These are phyloP conservation scores for Aureobasidium sp. DNA, from an alignment of 2,329 filamentous ascomycete genomes.

Conservation along the genomic window DNA sequence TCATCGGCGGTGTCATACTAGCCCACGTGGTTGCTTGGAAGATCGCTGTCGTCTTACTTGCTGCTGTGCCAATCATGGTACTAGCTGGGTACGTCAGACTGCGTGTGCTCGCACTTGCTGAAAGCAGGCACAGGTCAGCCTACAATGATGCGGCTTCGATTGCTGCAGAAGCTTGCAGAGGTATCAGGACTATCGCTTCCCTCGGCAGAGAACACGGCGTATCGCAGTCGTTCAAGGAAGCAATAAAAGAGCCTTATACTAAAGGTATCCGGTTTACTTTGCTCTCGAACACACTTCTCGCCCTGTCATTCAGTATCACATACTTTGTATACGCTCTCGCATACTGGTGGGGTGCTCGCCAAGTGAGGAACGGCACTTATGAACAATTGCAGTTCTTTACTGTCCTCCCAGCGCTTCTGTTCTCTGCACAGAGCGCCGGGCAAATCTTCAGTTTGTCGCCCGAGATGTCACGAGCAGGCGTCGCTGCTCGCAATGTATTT, in stretches of 20 bases:
- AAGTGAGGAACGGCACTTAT: constrained; percentile 39
- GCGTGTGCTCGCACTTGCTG: constrained; percentile 48
- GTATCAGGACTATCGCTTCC: constrained; percentile 53
- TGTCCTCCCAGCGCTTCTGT: constrained; percentile 39
- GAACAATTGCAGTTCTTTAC: constrained; percentile 39
- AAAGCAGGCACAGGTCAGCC: constrained; percentile 57
- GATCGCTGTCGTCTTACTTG: constrained; percentile 45
- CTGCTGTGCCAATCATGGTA: constrained; percentile 43
- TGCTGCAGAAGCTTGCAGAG: constrained; percentile 60
- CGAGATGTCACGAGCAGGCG: constrained; percentile 39
- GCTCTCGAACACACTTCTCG: constrained; percentile 37
- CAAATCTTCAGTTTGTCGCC: constrained; percentile 42
- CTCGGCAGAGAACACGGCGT: constrained; percentile 37
- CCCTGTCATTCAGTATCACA: constrained; percentile 39
- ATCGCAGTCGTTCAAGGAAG: constrained; percentile 32
- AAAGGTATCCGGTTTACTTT: constrained; percentile 35
- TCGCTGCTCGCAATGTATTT: constrained; percentile 39
- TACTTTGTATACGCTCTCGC: constrained; percentile 44
- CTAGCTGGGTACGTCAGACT: constrained; percentile 41
- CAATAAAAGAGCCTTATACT: constrained; percentile 35
- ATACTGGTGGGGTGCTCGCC: constrained; percentile 43
- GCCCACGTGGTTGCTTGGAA: constrained; percentile 45
- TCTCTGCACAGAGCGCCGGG: constrained; percentile 41
- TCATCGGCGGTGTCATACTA: constrained; percentile 42
- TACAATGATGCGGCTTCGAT: constrained; percentile 58